Evolutionary conservation across 768 basidiomycete genomes (phyloP).

Genomic region (Megacollybia marginata): DNA sequence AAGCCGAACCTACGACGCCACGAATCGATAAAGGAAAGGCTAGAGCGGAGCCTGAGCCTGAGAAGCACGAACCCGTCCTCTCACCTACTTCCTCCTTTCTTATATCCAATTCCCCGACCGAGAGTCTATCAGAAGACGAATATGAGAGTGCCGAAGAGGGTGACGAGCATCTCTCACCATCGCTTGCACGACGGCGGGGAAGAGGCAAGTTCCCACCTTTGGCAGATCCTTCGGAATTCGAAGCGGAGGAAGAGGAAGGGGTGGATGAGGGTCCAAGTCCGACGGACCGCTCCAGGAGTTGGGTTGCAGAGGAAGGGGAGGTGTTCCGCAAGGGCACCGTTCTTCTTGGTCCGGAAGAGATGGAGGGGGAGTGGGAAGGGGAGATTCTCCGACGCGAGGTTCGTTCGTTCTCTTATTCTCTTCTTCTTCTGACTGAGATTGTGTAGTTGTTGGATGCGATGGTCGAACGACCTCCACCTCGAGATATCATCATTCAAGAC

Average conservation of each 20-base stretch:
- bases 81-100: constrained; percentile 53
- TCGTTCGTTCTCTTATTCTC: constrained; percentile 11
- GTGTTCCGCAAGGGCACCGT: constrained; percentile 88
- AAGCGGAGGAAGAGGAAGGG: constrained; percentile 41
- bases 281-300: constrained; percentile 52
- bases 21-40: constrained; percentile 75
- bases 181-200: no score
- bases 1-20: constrained; percentile 11
- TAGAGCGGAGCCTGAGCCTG: constrained; percentile 59
- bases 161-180: background rate
- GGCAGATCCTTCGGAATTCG: no score
- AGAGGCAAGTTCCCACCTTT: no score
- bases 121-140: background rate
- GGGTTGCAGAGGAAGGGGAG: constrained; percentile 94
- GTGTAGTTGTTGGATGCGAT: constrained; percentile 75
- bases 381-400: constrained; percentile 84
- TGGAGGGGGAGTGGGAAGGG: constrained; percentile 84
- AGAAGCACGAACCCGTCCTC: constrained; percentile 63
- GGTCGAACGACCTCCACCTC: constrained; percentile 67
- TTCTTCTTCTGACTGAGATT: background rate
- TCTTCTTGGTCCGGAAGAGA: constrained; percentile 74
- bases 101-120: constrained; percentile 11
- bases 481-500: background rate
- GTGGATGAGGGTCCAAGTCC: constrained; percentile 22
- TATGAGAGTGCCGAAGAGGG: constrained; percentile 19